These are phyloP conservation scores for Dactylonectria estremocensis DNA, from an alignment of 2,329 filamentous ascomycete genomes.

Conservation along the genomic window DNA sequence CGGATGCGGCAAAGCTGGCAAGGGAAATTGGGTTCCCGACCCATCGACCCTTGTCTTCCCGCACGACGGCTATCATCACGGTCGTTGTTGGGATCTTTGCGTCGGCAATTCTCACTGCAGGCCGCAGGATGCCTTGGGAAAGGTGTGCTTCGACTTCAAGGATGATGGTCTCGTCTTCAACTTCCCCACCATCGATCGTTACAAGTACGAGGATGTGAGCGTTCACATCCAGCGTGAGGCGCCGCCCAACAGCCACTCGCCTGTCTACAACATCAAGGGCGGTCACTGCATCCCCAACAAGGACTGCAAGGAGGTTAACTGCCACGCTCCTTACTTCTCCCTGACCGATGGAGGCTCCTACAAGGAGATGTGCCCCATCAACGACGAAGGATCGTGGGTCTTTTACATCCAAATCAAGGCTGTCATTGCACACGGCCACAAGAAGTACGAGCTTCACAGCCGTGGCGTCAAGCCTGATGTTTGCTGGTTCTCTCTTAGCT, in stretches of 20 bases:
- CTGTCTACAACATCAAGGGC: slow-evolving; percentile 42
- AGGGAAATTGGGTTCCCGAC: slow-evolving; percentile 47
- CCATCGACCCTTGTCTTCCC: slow-evolving; percentile 46
- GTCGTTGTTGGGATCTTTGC: slow-evolving; percentile 47
- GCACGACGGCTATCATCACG: slow-evolving; percentile 38
- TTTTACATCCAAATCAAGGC: slow-evolving; percentile 49
- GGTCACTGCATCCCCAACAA: slow-evolving; percentile 42
- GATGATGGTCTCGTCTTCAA: slow-evolving; percentile 46
- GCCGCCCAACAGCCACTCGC: slow-evolving; percentile 40
- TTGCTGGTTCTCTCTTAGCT: slow-evolving; percentile 48
- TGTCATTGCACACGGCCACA: slow-evolving; percentile 39
- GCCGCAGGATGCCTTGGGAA: slow-evolving; percentile 41
- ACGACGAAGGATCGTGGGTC: slow-evolving; percentile 47
- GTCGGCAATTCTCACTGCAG: slow-evolving; percentile 38
- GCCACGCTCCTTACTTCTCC: slow-evolving; percentile 46
- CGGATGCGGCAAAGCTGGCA: slow-evolving; percentile 43
- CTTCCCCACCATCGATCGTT: slow-evolving; percentile 43
- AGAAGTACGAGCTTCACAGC: slow-evolving; percentile 45
- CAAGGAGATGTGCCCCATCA: slow-evolving; percentile 45
- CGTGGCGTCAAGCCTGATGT: slow-evolving; percentile 39
- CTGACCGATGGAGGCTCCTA: slow-evolving; percentile 44
- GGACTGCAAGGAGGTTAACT: slow-evolving; percentile 45
- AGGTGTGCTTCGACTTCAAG: slow-evolving; percentile 47
- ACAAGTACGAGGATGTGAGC: slow-evolving; percentile 49
- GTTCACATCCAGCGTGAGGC: slow-evolving; percentile 41